Base-by-base conservation (phyloP, 2,329 filamentous ascomycete genomes). In the Penicillium sp. region DNA sequence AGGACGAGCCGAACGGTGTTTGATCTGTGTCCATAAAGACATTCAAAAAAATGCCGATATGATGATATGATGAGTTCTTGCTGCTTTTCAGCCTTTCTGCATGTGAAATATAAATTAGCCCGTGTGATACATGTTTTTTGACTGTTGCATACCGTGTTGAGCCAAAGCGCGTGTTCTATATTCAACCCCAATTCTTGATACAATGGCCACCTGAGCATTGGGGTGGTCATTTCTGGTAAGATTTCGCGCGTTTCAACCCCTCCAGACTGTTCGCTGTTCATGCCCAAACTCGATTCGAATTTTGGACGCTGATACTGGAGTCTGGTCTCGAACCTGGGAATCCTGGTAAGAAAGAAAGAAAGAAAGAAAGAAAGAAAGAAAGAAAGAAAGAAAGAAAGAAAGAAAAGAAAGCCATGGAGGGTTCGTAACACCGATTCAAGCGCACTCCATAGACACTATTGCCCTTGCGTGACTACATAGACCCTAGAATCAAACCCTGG, bases 1-100 rank as follows among this genome's bases (percentile, higher is more conserved):
- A 80, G 11, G 77, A 79, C 22, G 78, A 76, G 41, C 45, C 52
- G n/a, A 57, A 34, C 18, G 53, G 39, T 13, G 51, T 41, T 27
- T 60, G 53, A 61, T 46, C 22, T 16, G 13, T n/a, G 32, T 38
- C 34, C 9, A 43, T 36, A 16, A 40, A 51, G 49, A 40, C 40
- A 14, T 42, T 16, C 36, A 40, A 40, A 40, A 40, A 40, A 18
- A 18, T 18, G n/a, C 41, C 34, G 38, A 57, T 38, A 58, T 45
- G 58, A 62, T 45, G 45, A 54, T 51, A 31, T 61, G 42, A 62
- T 42, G 54, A 61, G 46, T 57, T 52, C 42, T 45, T 56, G 55
- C 32, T 49, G 54, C 38, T 45, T 57, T 45, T 34, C 21, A 56
- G 55, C 54, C 50, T 57, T 22, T 45, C 39, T 50, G 54, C 55